phyloP scores from a whole-genome alignment of 305 asterid genomes.

The Solanum chacoense region DNA sequence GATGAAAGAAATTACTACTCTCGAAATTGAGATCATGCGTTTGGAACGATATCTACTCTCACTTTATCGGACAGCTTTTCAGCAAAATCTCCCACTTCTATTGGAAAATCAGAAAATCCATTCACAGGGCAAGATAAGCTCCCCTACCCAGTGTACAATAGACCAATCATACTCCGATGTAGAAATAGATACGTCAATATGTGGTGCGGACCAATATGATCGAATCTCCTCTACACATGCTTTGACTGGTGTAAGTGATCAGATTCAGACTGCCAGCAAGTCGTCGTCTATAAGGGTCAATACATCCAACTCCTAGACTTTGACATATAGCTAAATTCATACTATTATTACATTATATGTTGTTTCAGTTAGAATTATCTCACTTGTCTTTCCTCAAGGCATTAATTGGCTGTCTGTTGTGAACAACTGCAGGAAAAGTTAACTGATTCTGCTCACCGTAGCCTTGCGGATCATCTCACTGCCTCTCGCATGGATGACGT shows the following conservation, averaged over 20 bases:
- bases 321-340: background rate
- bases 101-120: slow-evolving; percentile 14
- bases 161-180: slow-evolving; percentile 13
- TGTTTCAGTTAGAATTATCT: background rate
- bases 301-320: slow-evolving; percentile 2
- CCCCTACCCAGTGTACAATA: slow-evolving; percentile 13
- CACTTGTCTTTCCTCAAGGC: background rate
- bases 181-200: slow-evolving; percentile 11
- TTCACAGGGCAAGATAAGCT: slow-evolving; percentile 14
- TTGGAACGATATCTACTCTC: slow-evolving; percentile 68
- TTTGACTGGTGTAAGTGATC: slow-evolving; percentile 31
- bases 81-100: slow-evolving; percentile 28
- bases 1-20: slow-evolving; percentile 57
- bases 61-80: slow-evolving; percentile 54
- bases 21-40: slow-evolving; percentile 58
- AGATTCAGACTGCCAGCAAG: slow-evolving; percentile 22
- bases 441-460: slow-evolving; percentile 31
- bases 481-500: slow-evolving; percentile 30
- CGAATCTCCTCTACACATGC: slow-evolving; percentile 31
- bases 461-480: slow-evolving; percentile 67
- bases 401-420: background rate
- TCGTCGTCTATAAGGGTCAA: slow-evolving; percentile 41
- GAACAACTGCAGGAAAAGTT: slow-evolving; percentile 42
- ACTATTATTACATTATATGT: background rate
- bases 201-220: slow-evolving; percentile 10